A percentile compares a stretch with the other conserved stretches of the same genome.
Evolutionary conservation across 2,329 filamentous ascomycete genomes (phyloP).

Genomic region (Trichoderma polysporum): DNA sequence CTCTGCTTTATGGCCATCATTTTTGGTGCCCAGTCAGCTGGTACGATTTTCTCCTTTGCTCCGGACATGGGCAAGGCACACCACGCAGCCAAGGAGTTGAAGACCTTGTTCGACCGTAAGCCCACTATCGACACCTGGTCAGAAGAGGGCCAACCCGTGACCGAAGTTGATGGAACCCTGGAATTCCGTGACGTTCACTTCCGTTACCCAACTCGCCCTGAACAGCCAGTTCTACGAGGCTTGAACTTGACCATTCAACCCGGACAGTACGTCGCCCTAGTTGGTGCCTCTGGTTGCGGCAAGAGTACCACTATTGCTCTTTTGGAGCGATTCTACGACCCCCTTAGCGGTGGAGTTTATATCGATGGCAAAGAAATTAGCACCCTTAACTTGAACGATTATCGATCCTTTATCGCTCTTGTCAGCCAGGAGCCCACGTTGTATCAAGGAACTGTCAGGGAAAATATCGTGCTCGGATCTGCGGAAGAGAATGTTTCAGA

Average conservation of each 20-base stretch:
- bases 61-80: constrained; percentile 94
- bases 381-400: constrained; percentile 78
- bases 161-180: constrained; percentile 69
- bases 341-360: constrained; percentile 75
- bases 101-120: constrained; percentile 78
- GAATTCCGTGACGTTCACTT: constrained; percentile 95
- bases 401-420: constrained; percentile 78
- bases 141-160: constrained; percentile 62
- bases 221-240: constrained; percentile 85
- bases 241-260: constrained; percentile 74
- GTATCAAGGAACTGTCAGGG: constrained; percentile 87
- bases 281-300: constrained; percentile 88
- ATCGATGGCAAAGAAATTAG: constrained; percentile 83
- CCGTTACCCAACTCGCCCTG: constrained; percentile 85
- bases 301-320: constrained; percentile 93
- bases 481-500: constrained; percentile 67
- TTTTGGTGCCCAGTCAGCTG: constrained; percentile 89
- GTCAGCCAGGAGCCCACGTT: constrained; percentile 94
- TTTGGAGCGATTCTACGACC: constrained; percentile 93
- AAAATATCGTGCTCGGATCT: constrained; percentile 84
- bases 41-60: constrained; percentile 83
- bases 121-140: constrained; percentile 85
- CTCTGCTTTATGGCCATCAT: constrained; percentile 84
- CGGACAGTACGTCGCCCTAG: constrained; percentile 82
- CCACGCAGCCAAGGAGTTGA: constrained; percentile 76